phyloP scores from a whole-genome alignment of 805 yeast genomes.

The Lipomyces sp. region DNA sequence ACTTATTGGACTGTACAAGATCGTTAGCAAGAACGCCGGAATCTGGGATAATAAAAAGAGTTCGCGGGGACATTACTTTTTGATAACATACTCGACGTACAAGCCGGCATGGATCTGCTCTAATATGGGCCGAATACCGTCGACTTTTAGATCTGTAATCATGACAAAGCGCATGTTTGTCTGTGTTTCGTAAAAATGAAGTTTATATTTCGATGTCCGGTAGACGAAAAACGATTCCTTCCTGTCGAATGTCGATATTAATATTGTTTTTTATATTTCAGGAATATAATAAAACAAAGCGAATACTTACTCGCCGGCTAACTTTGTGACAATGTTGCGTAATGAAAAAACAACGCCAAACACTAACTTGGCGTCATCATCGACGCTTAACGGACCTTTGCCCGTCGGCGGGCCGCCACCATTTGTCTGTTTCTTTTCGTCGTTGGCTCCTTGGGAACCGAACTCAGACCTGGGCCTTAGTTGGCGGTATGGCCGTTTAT shows the following conservation, averaged over 20 bases:
- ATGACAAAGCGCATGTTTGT: conserved; percentile 78
- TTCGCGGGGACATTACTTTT: conserved; percentile 50
- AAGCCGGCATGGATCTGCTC: conserved; percentile 63
- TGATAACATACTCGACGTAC: conserved; percentile 64
- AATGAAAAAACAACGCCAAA: conserved; percentile 86
- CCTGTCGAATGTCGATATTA: conserved; percentile 42
- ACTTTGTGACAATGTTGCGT: conserved; percentile 70
- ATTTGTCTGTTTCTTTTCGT: conserved; percentile 39
- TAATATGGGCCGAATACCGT: conserved; percentile 59
- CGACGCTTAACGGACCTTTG: conserved; percentile 45
- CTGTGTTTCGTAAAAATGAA: conserved; percentile 80
- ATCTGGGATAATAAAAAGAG: conserved; percentile 19
- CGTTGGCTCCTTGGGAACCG: background rate
- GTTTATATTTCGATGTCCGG: conserved; percentile 70
- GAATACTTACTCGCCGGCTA: conserved; percentile 46
- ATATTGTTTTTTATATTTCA: background rate
- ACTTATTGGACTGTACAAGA: conserved; percentile 49
- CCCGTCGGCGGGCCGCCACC: conserved; percentile 26
- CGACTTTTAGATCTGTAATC: conserved; percentile 66
- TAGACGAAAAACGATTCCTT: conserved; percentile 44
- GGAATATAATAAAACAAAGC: no score
- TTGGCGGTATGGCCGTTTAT: conserved; percentile 30
- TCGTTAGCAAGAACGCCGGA: background rate
- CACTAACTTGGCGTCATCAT: conserved; percentile 76
- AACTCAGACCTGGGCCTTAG: conserved; percentile 12